Conservation (phyloP, 2,329 filamentous ascomycete species). For the Trichoderma aggressivum region DNA sequence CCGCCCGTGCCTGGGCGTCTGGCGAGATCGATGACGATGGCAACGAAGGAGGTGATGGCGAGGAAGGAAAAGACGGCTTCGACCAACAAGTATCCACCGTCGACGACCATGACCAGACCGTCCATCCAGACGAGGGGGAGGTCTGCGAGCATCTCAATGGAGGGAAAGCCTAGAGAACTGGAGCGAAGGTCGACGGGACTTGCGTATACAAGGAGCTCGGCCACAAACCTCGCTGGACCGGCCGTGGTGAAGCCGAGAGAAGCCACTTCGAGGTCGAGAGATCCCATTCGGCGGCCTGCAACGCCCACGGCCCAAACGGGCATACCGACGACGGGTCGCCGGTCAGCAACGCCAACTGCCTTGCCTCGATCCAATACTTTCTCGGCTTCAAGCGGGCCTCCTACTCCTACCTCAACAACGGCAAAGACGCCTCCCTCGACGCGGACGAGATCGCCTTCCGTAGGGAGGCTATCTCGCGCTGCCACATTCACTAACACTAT, state of each 20-base stretch:
- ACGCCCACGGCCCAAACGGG: slow-evolving; percentile 3
- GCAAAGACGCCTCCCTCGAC: neutral
- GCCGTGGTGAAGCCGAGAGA: slow-evolving; percentile 29
- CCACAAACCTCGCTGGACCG: slow-evolving; percentile 27
- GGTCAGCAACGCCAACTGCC: neutral
- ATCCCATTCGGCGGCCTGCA: neutral
- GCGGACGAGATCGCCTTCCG: neutral
- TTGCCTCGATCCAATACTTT: neutral
- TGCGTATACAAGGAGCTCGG: slow-evolving; percentile 33
- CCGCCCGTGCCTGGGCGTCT: slow-evolving; percentile 18
- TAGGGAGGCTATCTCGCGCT: neutral
- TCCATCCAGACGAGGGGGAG: slow-evolving; percentile 29
- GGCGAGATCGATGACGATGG: slow-evolving; percentile 5
- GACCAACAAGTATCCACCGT: slow-evolving; percentile 33
- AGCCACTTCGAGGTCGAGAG: slow-evolving; percentile 26
- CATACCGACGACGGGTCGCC: neutral
- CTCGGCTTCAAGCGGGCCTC: neutral
- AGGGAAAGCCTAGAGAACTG: slow-evolving; percentile 1
- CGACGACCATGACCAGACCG: slow-evolving; percentile 32
- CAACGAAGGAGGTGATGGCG: slow-evolving; percentile 7
- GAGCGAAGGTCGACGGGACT: slow-evolving; percentile 22
- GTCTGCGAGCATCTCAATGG: slow-evolving; percentile 29
- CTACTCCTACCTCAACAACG: neutral
- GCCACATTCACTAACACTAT: neutral
- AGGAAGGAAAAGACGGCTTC: slow-evolving; percentile 23